Conservation (phyloP, 331 rosid species). For the Pyracantha coccinea region DNA sequence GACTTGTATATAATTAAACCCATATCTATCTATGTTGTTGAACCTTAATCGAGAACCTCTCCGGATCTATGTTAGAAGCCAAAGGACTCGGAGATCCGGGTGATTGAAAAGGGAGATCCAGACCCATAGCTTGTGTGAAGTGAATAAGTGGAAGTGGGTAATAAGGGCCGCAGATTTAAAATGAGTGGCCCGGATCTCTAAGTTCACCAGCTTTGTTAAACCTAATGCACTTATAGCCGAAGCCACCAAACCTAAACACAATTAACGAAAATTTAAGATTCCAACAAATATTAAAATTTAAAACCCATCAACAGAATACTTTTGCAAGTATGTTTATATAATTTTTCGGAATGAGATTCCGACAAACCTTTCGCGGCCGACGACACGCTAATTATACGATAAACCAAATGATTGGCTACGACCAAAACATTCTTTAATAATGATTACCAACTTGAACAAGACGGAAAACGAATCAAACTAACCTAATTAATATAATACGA, state of each 20-base stretch:
- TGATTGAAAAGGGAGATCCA: too few species aligned
- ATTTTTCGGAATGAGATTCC: conserved; percentile 11
- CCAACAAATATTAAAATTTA: background rate
- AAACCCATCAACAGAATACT: background rate
- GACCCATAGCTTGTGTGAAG: too few species aligned
- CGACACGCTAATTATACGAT: conserved; percentile 11
- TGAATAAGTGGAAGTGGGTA: too few species aligned
- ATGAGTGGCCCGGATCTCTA: too few species aligned
- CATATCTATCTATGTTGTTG: conserved; percentile 1
- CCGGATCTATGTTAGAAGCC: too few species aligned
- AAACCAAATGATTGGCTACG: too few species aligned
- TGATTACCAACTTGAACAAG: too few species aligned
- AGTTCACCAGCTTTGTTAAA: background rate
- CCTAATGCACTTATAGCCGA: conserved; percentile 28
- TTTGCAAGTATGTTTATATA: background rate
- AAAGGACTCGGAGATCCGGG: too few species aligned
- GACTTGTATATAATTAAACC: background rate
- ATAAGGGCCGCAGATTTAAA: too few species aligned
- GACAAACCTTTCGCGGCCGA: conserved; percentile 19
- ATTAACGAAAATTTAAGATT: background rate
- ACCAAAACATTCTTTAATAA: too few species aligned
- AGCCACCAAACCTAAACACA: conserved; percentile 7
- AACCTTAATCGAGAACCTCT: too few species aligned
- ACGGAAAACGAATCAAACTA: conserved; percentile 2
- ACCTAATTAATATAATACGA: background rate